Conservation (phyloP, 306 rosid genomes). For the Dicorynia guianensis region DNA sequence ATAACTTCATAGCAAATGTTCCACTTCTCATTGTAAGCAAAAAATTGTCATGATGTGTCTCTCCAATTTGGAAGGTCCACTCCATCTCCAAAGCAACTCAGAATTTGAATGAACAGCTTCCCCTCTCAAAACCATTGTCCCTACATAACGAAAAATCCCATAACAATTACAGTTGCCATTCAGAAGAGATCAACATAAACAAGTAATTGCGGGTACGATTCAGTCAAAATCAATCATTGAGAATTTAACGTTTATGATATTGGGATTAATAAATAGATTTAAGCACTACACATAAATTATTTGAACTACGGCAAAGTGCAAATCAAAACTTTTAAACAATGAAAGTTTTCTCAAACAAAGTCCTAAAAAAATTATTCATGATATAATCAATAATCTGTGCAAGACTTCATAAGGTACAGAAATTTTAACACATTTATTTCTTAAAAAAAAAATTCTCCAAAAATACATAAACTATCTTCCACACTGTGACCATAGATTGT, state of each 20-base stretch:
- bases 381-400: neutral
- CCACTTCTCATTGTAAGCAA: slow-evolving; percentile 57
- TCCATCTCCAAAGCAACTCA: slow-evolving; percentile 52
- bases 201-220: neutral
- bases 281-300: neutral
- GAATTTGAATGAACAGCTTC: slow-evolving; percentile 50
- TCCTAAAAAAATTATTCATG: neutral
- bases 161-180: slow-evolving; percentile 36
- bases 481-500: too few relatives aligned
- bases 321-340: neutral
- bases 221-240: too few relatives aligned
- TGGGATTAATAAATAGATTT: neutral
- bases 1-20: slow-evolving; percentile 64
- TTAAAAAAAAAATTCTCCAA: neutral
- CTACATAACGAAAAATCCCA: slow-evolving; percentile 47
- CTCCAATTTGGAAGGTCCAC: slow-evolving; percentile 40
- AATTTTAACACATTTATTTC: neutral
- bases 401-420: neutral
- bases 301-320: too few relatives aligned
- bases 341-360: slow-evolving; percentile 18
- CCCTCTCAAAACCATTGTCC: slow-evolving; percentile 52
- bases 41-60: slow-evolving; percentile 46
- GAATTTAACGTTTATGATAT: too few relatives aligned
- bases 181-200: slow-evolving; percentile 31
- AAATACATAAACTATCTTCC: neutral